Conservation (phyloP, 768 basidiomycete genomes). For the Podaxis carcinomalis region DNA sequence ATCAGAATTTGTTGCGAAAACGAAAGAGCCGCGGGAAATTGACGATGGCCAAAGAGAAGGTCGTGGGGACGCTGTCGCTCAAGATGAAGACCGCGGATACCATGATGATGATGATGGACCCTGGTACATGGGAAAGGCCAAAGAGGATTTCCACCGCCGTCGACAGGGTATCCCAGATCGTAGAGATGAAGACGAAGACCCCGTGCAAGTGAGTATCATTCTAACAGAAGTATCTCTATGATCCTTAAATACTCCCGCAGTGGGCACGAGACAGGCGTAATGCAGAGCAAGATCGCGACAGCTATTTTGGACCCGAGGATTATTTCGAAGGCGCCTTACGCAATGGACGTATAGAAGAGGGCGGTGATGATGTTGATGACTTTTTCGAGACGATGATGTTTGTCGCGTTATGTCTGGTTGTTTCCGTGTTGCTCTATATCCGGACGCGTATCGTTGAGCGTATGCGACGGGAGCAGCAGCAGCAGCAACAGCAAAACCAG, state of each 20-base stretch:
- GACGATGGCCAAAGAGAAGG: conserved; percentile 31
- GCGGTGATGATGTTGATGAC: conserved; percentile 51
- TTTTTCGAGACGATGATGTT: conserved; percentile 79
- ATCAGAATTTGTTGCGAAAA: conserved; percentile 15
- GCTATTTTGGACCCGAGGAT: conserved; percentile 78
- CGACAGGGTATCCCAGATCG: conserved; percentile 30
- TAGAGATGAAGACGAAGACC: conserved; percentile 61
- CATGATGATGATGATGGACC: conserved; percentile 57
- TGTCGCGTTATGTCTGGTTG: conserved; percentile 64
- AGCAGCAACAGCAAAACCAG: conserved; percentile 34
- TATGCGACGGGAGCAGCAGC: conserved; percentile 60
- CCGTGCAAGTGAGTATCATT: conserved; percentile 51
- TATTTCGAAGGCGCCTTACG: conserved; percentile 70
- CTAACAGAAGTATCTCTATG: not conserved
- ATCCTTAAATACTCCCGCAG: conserved; percentile 27
- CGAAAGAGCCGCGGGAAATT: conserved; percentile 33
- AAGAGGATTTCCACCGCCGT: conserved; percentile 69
- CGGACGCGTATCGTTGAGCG: conserved; percentile 75
- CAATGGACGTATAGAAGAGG: conserved; percentile 56
- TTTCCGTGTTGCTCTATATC: conserved; percentile 74
- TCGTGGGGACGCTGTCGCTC: conserved; percentile 20
- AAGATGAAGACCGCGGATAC: conserved; percentile 30
- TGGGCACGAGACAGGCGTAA: conserved; percentile 77
- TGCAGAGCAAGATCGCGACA: conserved; percentile 67
- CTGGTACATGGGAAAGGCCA: conserved; percentile 83